Evolutionary conservation across 805 yeast species (phyloP), one percentile per base, ranked within the genome.

Genomic region (Candida coquimbonensis): DNA sequence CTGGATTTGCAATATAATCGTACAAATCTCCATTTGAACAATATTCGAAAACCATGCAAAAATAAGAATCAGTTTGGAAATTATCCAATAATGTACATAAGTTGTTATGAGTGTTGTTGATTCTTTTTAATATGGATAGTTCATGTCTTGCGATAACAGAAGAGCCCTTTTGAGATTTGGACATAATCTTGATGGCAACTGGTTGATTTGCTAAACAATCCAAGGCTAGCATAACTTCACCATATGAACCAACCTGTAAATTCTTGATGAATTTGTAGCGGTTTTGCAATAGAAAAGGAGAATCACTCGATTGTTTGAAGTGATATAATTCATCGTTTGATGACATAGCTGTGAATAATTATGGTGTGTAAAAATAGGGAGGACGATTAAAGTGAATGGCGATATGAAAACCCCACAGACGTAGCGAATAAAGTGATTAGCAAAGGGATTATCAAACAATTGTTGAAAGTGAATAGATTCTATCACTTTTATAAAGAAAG

Each of bases 1-100:
- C 49, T 12, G 51, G 45, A 36, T 53, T 50, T 29, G 63, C 62
- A 38, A 70, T 55, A 43, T 64, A 68, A 56, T 83, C 90, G 56
- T 81, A 81, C 42, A 83, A 63, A 52, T 83, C 90, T 32, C 89
- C 89, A 41, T 73, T 69, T 36, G 74, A 70, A 50, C 85, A 81
- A 60, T 76, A 81, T 60, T 84, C 90, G 56, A 84, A 67, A 14
- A 81, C 82, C 52, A 84, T 57, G 19, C 78, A 72, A 49, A 74
- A 71, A 52, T 72, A 73, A 19, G 70, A 64, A 7, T 66, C 62
- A 13, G 83, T 74, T 53, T 80, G 82, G 52, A 81, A 79, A 49
- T 67, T 65, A 50, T 81, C 81, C 24, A 80, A 53, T 53, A 84
- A 62, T 45, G 75, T 72, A 55, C 87, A 81, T 36, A 83, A 70